Evolutionary conservation across 106 monocot genomes (phyloP), one percentile per base, ranked within the genome.

Genomic region (Chionographis japonica): DNA sequence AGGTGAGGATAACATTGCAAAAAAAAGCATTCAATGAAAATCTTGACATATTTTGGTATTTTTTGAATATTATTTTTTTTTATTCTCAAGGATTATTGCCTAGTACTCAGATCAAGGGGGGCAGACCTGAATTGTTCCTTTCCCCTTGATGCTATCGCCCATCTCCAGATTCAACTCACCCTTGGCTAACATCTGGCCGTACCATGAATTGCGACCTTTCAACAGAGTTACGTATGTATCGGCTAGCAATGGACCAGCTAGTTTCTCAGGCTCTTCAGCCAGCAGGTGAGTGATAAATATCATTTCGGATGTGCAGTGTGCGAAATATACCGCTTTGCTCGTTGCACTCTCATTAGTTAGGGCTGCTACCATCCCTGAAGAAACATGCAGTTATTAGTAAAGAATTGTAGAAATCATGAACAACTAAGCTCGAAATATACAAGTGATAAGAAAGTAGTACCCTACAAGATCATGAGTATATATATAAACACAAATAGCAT

Each of bases 111-210:
- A 50, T 2, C 36, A 8, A 62, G 59, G 68, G 68, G 49, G 4
- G 46, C 65, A 57, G n/a, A 94, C 95, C 95, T 95, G 95, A 78
- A 95, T 95, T 66, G 82, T 95, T 52, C 95, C 95, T 77, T 95
- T 95, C n/a, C 95, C 95, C 73, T 95, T 95, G 60, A 95, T 95
- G 71, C 91, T 91, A 68, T 95, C 95, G 52, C 95, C 95, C 95
- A 95, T 95, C 36, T 86, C 95, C 10, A 70, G 81, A 68, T 70
- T 91, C 64, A 95, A 56, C 57, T 91, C 88, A 10, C 88, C 88
- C 73, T 95, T 95, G 13, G 95, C 91, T 41, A 95, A 58, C 88
- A 84, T 91, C 60, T 95, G 91, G 2, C 95, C 95, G 50, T 95
- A 95, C 95, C 95, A 95, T n/a, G 95, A 77, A 76, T 95, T 95